phyloP scores from a whole-genome alignment of 352 stramenopile species.

The Pythium rhizo-oryzae region DNA sequence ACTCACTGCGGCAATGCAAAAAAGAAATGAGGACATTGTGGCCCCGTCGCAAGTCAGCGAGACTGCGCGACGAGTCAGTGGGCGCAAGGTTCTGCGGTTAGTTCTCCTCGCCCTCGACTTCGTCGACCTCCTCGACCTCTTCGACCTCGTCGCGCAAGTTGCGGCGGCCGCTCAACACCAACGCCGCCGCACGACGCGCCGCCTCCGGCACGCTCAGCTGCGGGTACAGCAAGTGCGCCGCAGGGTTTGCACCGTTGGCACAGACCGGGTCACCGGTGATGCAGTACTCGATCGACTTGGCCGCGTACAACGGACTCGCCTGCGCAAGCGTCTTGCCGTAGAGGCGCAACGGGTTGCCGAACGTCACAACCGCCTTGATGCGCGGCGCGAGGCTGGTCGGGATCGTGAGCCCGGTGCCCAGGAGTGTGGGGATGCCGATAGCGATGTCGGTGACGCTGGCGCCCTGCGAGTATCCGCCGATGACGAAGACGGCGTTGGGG shows the following conservation, averaged over 20 bases:
- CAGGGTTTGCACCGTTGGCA: neutral
- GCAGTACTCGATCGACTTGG: conserved; percentile 10
- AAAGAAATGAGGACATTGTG: no score
- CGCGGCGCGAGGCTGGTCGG: neutral
- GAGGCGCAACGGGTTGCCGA: neutral
- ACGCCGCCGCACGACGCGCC: neutral
- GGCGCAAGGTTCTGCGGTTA: no score
- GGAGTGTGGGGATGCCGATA: conserved; percentile 23
- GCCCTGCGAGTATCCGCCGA: conserved; percentile 14
- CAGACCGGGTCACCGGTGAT: neutral
- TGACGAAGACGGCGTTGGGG: conserved; percentile 16
- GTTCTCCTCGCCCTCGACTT: no score
- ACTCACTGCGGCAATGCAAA: no score
- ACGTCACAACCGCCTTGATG: conserved; percentile 8
- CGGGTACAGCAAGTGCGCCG: neutral
- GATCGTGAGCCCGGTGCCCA: neutral
- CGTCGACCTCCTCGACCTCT: no score
- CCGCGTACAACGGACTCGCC: neutral
- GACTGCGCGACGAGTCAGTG: no score
- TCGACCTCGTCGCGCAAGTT: neutral
- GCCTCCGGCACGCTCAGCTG: neutral
- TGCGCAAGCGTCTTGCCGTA: neutral
- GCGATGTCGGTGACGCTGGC: conserved; percentile 31
- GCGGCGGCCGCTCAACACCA: neutral
- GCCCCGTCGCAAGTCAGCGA: no score